Base-by-base conservation (phyloP, 805 yeast genomes). In the Yarrowia osloensis region DNA sequence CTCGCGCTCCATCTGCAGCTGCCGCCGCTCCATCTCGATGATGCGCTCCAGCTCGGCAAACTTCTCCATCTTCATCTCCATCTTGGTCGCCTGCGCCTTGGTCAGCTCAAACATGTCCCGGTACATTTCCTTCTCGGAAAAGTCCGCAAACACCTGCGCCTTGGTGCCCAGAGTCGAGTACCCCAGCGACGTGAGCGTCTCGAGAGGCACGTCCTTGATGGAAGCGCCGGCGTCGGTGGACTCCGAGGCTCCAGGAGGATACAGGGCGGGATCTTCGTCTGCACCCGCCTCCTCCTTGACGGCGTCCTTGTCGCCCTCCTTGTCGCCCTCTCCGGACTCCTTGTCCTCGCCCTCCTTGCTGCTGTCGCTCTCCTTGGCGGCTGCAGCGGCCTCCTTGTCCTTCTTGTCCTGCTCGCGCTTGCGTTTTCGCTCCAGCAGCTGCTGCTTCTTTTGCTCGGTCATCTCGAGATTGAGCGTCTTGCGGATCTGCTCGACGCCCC, bases 81-180 rank as follows among this genome's bases (percentile, higher is more conserved):
- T 81, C 74, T 91, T 90, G 68, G 87, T 82, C 70, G 91, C 79
- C 67, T 94, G 89, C 70, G 90, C 81, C 70, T 86, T 88, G 47
- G 90, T 85, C 47, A 87, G 82, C 75, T 84, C 88, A 73, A 83
- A 85, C 68, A 85, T 85, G 67, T 88, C 80, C 67, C 82, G 80
- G 59, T 85, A 76, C 73, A 74, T 74, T 87, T 85, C 91, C 69
- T 92, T 81, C 73, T 91, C 97, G 75, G 90, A 96, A 73, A 85
- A 87, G 59, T 68, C 61, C 11, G 67, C 69, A 24, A 68, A 63
- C 7, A 70, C 68, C 35, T 61, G 67, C 63, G 40, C 47, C 46
- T 44, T 67, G 65, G 54, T 68, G 42, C 39, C 42, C 52, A 57
- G 50, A 3, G 66, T 61, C 8, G 66, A 61, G 44, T 61, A 61